These are phyloP conservation scores for Penicillium nordicum DNA, from an alignment of 2,329 filamentous ascomycete species.

Conservation along the genomic window DNA sequence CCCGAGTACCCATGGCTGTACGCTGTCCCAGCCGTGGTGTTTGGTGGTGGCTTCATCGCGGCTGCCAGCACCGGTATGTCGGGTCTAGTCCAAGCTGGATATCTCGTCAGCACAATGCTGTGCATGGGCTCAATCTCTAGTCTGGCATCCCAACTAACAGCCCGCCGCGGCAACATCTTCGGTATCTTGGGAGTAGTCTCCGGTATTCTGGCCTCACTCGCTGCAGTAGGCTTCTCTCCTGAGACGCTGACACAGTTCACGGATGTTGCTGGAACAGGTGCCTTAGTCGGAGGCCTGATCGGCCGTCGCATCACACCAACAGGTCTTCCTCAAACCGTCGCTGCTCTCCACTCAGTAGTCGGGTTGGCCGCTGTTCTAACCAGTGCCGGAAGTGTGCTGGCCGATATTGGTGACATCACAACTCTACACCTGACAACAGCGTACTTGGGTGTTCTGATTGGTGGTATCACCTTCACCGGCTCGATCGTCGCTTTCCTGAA, in stretches of 20 bases:
- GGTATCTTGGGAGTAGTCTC: conserved; percentile 81
- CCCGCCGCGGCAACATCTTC: conserved; percentile 78
- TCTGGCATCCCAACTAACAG: conserved; percentile 76
- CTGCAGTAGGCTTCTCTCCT: conserved; percentile 74
- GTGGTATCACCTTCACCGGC: conserved; percentile 84
- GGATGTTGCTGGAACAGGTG: conserved; percentile 69
- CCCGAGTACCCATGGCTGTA: conserved; percentile 88
- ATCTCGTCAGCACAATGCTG: conserved; percentile 76
- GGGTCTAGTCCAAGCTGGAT: conserved; percentile 81
- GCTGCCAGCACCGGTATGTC: conserved; percentile 78
- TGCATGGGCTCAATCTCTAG: conserved; percentile 83
- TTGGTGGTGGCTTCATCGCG: conserved; percentile 75
- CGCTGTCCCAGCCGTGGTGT: conserved; percentile 70
- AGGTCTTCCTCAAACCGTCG: conserved; percentile 83
- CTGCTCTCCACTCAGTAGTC: conserved; percentile 84
- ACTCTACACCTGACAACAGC: conserved; percentile 81
- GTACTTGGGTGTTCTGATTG: conserved; percentile 82
- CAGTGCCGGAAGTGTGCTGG: conserved; percentile 81
- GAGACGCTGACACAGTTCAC: conserved; percentile 78
- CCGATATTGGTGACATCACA: conserved; percentile 65
- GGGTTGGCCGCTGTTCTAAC: conserved; percentile 85
- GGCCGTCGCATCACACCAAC: conserved; percentile 85
- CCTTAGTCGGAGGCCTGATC: conserved; percentile 68
- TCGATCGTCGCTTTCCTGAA: conserved; percentile 89
- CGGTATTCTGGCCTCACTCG: conserved; percentile 76